Evolutionary conservation across 805 yeast species (phyloP), one percentile per base, ranked within the genome.

Genomic region (Saccharomycopsis guyanensis): DNA sequence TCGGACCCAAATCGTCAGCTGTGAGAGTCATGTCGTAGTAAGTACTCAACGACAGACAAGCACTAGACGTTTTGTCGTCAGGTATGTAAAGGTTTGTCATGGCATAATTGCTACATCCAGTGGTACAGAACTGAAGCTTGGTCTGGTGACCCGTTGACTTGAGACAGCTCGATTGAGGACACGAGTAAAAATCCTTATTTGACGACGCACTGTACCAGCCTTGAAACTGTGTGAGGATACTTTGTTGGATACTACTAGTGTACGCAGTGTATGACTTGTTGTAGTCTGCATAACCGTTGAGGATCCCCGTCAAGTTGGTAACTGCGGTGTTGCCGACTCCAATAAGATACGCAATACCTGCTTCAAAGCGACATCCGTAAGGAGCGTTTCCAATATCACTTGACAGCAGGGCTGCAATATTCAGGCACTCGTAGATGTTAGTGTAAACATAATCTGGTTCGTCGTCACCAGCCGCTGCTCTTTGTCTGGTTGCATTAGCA

Each of bases 291-390:
- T 43, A 39, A 6, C 42, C 29, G 6, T 40, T 37, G 18, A 44
- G 22, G 23, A 43, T 18, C 10, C 25, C 43, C 1, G 51, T 43
- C 13, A 48, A 16, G 36, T 48, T 44, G 4, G 27, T 16, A 18
- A 44, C 43, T 12, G 51, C 40, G 6, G 22, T 34, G 23, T 32
- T 29, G 13, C 51, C 51, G 10, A 19, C 20, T 20, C 45, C 29
- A n/a, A 48, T 44, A 13, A 32, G 37, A 27, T 43, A 48, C 24
- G 40, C 37, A 12, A 36, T 46, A 15, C 29, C 23, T 2, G 51
- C 48, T 25, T 43, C 38, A 27, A 43, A 40, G 3, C 42, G 19
- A 29, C 51, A 48, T 12, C 51, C 51, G 37, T 45, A 43, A 16
- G 24, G 16, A n/a, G 43, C 51, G 4, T 40, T 31, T 2, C 18